Conservation (phyloP, 2,329 filamentous ascomycete genomes). For the Cytospora piceae region DNA sequence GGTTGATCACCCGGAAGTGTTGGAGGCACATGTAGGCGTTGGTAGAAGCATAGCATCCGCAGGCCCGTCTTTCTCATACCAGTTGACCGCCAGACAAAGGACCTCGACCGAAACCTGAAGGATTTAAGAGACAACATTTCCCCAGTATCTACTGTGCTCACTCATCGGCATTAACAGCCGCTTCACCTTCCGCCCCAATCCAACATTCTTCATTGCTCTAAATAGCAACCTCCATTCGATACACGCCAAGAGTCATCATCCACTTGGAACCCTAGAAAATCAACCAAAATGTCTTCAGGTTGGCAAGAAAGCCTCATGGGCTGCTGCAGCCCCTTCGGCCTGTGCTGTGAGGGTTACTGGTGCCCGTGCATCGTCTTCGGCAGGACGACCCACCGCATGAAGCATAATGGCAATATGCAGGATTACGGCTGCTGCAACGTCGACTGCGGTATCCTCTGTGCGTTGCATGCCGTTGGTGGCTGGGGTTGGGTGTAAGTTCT, state of each 20-base stretch:
- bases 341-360: slow-evolving; percentile 23
- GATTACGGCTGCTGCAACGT: slow-evolving; percentile 22
- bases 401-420: slow-evolving; percentile 16
- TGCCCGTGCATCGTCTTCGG: slow-evolving; percentile 25
- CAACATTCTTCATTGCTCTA: neutral
- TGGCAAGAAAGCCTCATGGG: neutral
- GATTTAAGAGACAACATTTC: neutral
- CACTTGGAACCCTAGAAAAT: neutral
- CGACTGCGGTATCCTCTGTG: slow-evolving; percentile 23
- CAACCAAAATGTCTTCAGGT: slow-evolving; percentile 1
- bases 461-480: slow-evolving; percentile 16
- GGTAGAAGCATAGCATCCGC: no score
- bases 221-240: neutral
- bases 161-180: neutral
- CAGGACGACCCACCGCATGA: slow-evolving; percentile 23
- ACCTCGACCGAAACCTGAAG: neutral
- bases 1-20: neutral
- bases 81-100: neutral
- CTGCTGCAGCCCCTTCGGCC: slow-evolving; percentile 16
- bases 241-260: neutral
- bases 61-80: neutral
- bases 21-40: neutral
- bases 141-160: neutral
- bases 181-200: neutral
- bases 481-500: slow-evolving; percentile 23